phyloP scores from a whole-genome alignment of 805 yeast genomes.

The Candida golubevii region DNA sequence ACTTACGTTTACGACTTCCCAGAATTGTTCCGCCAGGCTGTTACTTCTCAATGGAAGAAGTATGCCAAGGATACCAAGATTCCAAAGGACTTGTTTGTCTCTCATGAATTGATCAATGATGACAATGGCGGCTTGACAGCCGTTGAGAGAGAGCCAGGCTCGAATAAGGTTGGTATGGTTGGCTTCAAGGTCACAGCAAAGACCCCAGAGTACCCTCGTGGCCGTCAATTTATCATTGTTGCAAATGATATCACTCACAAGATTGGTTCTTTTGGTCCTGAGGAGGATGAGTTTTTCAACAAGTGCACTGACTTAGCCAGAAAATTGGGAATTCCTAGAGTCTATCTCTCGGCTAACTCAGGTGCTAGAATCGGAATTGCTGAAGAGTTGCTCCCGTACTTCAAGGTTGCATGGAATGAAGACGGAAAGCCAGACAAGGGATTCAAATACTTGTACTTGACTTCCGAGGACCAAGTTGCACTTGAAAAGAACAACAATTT shows the following conservation, averaged over 20 bases:
- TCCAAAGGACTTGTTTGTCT: conserved; percentile 74
- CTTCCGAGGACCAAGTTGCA: conserved; percentile 56
- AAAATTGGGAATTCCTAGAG: conserved; percentile 87
- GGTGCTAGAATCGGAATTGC: conserved; percentile 99
- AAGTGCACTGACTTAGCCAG: conserved; percentile 91
- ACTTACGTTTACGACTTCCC: conserved; percentile 99
- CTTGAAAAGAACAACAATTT: conserved; percentile 58
- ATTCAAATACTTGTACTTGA: conserved; percentile 81
- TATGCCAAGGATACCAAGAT: conserved; percentile 49
- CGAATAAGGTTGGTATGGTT: conserved; percentile 95
- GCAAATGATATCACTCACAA: conserved; percentile 97
- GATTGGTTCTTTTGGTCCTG: conserved; percentile 98
- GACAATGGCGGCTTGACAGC: conserved; percentile 72
- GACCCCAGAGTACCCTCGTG: conserved; percentile 96
- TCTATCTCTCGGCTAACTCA: conserved; percentile 94
- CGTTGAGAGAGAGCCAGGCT: conserved; percentile 93
- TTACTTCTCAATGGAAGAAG: conserved; percentile 78
- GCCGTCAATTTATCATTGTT: conserved; percentile 87
- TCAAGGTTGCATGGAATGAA: conserved; percentile 91
- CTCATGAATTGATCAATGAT: conserved; percentile 86
- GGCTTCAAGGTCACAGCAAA: conserved; percentile 87
- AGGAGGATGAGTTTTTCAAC: conserved; percentile 88
- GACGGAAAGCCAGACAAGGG: conserved; percentile 75
- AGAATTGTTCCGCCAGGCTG: conserved; percentile 92
- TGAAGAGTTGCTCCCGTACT: conserved; percentile 86